Base-by-base conservation (phyloP, 2,329 filamentous ascomycete species). In the Botrytis squamosa region DNA sequence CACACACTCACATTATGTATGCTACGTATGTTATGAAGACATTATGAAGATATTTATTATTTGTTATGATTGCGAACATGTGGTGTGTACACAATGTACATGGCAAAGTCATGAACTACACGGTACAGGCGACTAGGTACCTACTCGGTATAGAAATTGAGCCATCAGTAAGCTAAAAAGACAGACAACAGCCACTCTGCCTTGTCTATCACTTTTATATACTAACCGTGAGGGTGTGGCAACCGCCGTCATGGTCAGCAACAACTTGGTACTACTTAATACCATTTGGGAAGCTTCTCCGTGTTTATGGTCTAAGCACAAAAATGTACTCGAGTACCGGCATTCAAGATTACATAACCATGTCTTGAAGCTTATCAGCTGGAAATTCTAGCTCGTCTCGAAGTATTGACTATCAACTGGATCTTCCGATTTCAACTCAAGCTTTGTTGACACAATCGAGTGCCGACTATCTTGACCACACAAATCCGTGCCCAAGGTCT, bases 321-420 rank as follows among this genome's bases (percentile, higher is more conserved):
- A 25, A 62, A n/a, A 62, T 62, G 22, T 62, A 36, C 18, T 36
- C 12, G 20, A 38, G 36, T 62, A 14, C 29, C 29, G 20, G 22
- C 60, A 64, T 64, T 57, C n/a, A 42, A 42, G 25, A 62, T 64
- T 64, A 64, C 62, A 44, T 64, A 64, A 44, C 40, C 62, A 64
- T n/a, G 38, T 38, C 36, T 40, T 9, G 59, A n/a, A 62, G 59
- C 59, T 62, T n/a, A n/a, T 40, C 38, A 18, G 38, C 25, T 64
- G 6, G 7, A 60, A 60, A 20, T 60, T 57, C n/a, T 29, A 57
- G 52, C 52, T 57, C 52, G 14, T 29, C n/a, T 57, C 52, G n/a
- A 57, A 63, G 14, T 40, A 22, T 62, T 8, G 36, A n/a, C 59
- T 42, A n/a, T 36, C 59, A 38, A 63, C 12, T 63, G 25, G 29